A percentile compares a stretch with the other conserved stretches of the same genome.
These are phyloP conservation scores for Bathelium albidoporum DNA, from an alignment of 495 filamentous ascomycete genomes.

Conservation along the genomic window DNA sequence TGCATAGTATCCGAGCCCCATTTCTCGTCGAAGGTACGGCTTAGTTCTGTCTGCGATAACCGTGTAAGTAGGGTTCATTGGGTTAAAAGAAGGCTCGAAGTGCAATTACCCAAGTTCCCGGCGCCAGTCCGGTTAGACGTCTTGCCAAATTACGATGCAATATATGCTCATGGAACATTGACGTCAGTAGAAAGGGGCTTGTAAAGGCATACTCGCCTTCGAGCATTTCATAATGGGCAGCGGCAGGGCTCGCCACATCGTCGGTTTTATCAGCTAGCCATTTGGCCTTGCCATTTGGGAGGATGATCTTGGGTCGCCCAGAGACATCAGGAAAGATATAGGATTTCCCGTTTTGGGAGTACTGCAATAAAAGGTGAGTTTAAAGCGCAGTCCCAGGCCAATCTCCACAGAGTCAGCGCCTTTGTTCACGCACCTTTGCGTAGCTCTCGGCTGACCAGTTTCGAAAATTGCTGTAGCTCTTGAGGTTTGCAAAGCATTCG, in stretches of 20 bases:
- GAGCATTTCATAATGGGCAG: conserved; percentile 23
- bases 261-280: conserved; percentile 26
- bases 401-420: neutral
- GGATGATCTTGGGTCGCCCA: conserved; percentile 2
- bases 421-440: neutral
- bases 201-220: conserved; percentile 25
- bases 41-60: conserved; percentile 22
- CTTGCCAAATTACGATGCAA: conserved; percentile 23
- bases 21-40: conserved; percentile 16
- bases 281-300: neutral
- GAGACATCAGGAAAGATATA: neutral
- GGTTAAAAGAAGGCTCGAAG: neutral
- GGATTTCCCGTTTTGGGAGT: neutral
- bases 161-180: conserved; percentile 23
- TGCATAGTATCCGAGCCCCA: conserved; percentile 25
- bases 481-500: neutral
- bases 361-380: neutral
- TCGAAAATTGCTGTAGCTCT: neutral
- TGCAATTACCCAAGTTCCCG: conserved; percentile 10
- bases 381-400: neutral
- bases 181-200: conserved; percentile 16
- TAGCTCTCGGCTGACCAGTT: neutral
- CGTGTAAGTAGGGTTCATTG: neutral
- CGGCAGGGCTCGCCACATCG: conserved; percentile 18
- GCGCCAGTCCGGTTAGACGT: conserved; percentile 16